A percentile compares a stretch with the other conserved stretches of the same genome.
Evolutionary conservation across 2,329 filamentous ascomycete species (phyloP).

Genomic region (Botrytis porri): DNA sequence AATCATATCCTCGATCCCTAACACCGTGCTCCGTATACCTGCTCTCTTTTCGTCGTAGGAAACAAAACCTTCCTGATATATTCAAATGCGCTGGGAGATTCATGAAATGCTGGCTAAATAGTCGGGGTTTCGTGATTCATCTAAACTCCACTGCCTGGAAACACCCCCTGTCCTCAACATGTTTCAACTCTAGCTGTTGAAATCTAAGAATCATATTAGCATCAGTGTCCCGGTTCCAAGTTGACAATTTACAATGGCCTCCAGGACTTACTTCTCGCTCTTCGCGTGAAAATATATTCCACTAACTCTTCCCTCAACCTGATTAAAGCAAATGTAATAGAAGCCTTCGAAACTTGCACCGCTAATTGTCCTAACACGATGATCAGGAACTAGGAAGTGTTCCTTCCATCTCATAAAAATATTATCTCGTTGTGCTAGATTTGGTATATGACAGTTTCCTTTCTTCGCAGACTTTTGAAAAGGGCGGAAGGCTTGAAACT

Average conservation of each 20-base stretch:
- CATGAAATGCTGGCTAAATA: background rate
- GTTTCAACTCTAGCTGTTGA: constrained; percentile 87
- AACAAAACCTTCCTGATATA: background rate
- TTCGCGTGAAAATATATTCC: constrained; percentile 98
- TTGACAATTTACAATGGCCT: background rate
- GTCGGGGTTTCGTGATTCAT: constrained; percentile 48
- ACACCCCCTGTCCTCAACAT: constrained; percentile 81
- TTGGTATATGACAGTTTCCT: constrained; percentile 59
- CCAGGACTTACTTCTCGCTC: constrained; percentile 79
- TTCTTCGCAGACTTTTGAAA: constrained; percentile 59
- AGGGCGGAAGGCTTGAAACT: constrained; percentile 83
- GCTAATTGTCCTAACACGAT: constrained; percentile 83
- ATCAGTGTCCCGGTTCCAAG: background rate
- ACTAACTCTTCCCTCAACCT: constrained; percentile 77
- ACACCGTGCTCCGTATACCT: constrained; percentile 19
- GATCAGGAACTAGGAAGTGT: constrained; percentile 93
- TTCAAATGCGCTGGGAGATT: constrained; percentile 4
- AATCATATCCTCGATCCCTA: background rate
- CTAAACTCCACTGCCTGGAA: constrained; percentile 86
- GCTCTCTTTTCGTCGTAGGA: constrained; percentile 1
- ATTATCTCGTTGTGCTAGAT: constrained; percentile 76
- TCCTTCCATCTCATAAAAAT: constrained; percentile 99
- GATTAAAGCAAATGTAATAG: constrained; percentile 99
- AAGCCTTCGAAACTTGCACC: constrained; percentile 98
- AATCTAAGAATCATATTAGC: constrained; percentile 55